Evolutionary conservation across 345 rosid species (phyloP).

Genomic region (Melaleuca quinquenervia): DNA sequence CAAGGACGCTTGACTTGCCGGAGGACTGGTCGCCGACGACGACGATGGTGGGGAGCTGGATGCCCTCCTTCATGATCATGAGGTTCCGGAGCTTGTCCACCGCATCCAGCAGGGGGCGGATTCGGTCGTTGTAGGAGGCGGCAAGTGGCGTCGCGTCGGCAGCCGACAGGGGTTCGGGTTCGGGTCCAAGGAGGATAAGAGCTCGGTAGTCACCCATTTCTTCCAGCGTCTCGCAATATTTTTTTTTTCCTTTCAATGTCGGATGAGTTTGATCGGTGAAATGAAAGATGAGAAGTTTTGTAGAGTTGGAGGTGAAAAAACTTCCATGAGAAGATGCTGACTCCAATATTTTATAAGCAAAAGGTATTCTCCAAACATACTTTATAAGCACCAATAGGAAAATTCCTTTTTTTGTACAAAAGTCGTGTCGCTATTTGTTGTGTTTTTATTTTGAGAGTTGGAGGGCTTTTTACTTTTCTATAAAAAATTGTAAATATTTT

Average conservation of each 20-base stretch:
- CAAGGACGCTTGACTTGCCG: constrained; percentile 22
- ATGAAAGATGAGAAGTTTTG: too few relatives aligned
- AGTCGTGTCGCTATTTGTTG: background rate
- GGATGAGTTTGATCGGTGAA: background rate
- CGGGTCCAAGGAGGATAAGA: background rate
- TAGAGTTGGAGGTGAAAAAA: background rate
- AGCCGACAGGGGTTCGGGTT: background rate
- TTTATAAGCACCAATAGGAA: background rate
- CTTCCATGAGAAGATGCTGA: background rate
- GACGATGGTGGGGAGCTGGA: constrained; percentile 39
- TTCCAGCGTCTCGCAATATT: background rate
- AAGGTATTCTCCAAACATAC: background rate
- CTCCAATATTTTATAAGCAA: background rate
- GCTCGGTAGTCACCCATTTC: background rate
- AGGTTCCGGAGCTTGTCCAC: constrained; percentile 31
- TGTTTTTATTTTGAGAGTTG: too few relatives aligned
- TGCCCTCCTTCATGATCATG: constrained; percentile 29
- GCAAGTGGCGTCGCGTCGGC: background rate
- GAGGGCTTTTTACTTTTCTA: background rate
- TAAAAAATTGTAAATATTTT: background rate
- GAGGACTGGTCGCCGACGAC: constrained; percentile 45
- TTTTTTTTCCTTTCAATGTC: too few relatives aligned
- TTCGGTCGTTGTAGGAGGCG: constrained; percentile 25
- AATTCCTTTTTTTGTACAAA: background rate
- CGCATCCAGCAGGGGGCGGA: constrained; percentile 34